Percentiles rank a stretch among this genome's conserved stretches.
phyloP scores from a whole-genome alignment of 345 rosid genomes.

The Combretum micranthum region DNA sequence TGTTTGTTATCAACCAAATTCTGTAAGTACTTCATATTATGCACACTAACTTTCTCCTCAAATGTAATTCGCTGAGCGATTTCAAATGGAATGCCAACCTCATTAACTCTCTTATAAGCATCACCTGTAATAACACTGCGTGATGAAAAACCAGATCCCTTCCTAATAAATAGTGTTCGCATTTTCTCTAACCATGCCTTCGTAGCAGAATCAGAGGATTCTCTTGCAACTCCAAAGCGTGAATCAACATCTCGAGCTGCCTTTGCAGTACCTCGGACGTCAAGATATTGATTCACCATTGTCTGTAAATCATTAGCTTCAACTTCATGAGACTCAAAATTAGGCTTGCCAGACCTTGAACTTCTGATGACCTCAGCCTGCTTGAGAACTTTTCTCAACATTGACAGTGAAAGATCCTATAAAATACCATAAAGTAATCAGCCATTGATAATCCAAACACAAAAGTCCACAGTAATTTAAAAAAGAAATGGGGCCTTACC shows the following conservation, averaged over 20 bases:
- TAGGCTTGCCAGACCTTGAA: constrained; percentile 76
- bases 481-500: constrained; percentile 41
- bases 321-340: constrained; percentile 72
- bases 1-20: constrained; percentile 61
- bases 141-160: constrained; percentile 94
- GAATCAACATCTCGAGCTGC: constrained; percentile 52
- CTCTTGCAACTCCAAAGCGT: constrained; percentile 51
- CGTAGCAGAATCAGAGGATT: constrained; percentile 49
- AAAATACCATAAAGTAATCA: constrained; percentile 13
- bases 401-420: constrained; percentile 72
- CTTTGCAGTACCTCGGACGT: constrained; percentile 75
- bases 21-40: constrained; percentile 58
- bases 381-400: constrained; percentile 76
- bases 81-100: constrained; percentile 81
- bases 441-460: constrained; percentile 3
- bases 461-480: constrained; percentile 1
- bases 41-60: constrained; percentile 75
- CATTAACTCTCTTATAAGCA: constrained; percentile 63
- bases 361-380: constrained; percentile 56
- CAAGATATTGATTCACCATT: constrained; percentile 68
- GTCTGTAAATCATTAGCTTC: constrained; percentile 69
- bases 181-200: constrained; percentile 95
- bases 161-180: constrained; percentile 74
- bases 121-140: constrained; percentile 98
- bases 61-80: constrained; percentile 82